A percentile compares a stretch with the other conserved stretches of the same genome.
These are phyloP conservation scores for Pecoramyces ruminantium DNA, from an alignment of 192 early-diverging fungal species.

Conservation along the genomic window DNA sequence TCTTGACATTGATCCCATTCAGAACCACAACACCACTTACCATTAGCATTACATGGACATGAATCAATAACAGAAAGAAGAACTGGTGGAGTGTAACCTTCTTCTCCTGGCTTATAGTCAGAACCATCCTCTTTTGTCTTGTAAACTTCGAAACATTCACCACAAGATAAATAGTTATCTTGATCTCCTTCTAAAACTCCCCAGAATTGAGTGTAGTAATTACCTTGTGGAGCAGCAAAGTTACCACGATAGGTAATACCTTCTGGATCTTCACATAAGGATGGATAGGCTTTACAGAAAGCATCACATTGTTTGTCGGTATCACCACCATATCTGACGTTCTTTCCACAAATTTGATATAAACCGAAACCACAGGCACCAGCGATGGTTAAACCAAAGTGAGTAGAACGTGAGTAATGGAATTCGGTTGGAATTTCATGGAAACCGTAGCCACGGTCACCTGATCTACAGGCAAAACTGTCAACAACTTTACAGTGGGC, in stretches of 20 bases:
- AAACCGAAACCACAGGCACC: not conserved
- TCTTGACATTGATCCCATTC: not conserved
- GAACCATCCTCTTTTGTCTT: constrained; percentile 3
- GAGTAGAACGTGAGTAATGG: not conserved
- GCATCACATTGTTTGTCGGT: not conserved
- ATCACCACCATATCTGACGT: not conserved
- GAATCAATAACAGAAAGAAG: not conserved
- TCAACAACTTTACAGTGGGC: not conserved
- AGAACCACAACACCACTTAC: not conserved
- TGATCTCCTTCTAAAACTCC: not conserved
- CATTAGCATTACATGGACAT: constrained; percentile 1
- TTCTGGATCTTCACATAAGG: not conserved
- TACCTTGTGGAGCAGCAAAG: constrained; percentile 2
- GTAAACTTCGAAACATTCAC: constrained; percentile 1
- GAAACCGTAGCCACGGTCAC: not conserved
- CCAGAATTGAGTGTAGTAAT: constrained; percentile 2
- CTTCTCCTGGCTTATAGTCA: constrained; percentile 2
- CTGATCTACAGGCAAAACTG: not conserved
- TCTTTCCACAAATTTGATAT: not conserved
- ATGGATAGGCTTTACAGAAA: not conserved
- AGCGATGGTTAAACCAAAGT: not conserved
- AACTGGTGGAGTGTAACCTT: constrained; percentile 2
- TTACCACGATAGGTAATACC: constrained; percentile 1
- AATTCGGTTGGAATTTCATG: not conserved
- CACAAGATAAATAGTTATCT: constrained; percentile 1